Base-by-base conservation (phyloP, 345 rosid genomes). In the Carallia brachiata region DNA sequence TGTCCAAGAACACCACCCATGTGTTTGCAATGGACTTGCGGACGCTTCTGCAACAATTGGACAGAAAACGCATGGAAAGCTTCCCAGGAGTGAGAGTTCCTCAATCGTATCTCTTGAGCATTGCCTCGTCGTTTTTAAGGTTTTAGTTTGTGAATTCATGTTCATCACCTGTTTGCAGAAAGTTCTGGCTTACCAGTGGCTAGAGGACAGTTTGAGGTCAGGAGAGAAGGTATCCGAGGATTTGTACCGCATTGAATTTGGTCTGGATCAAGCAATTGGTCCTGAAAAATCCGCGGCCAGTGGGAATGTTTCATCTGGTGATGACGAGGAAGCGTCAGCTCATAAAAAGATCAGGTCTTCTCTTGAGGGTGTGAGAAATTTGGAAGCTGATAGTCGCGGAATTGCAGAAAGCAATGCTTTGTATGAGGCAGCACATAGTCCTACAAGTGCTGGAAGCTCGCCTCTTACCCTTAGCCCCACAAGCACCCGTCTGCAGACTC, bases 221-320 rank as follows among this genome's bases (percentile, higher is more conserved):
- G 97, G 98, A 61, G 77, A 85, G 53, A 95, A 82, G 79, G 92
- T 82, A 65, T 67, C 79, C 10, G 92, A 95, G 81, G 90, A 90
- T 73, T 57, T 75, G 28, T 95, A 95, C 71, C 36, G 27, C 62
- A 61, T 90, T 19, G 79, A 73, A 67, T 13, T 73, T 60, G 77
- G 78, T 61, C 62, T 80, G 2, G 92, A 74, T 73, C 83, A 69
- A 13, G 76, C 40, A 15, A 67, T 59, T 28, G 55, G 59, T n/a
- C 64, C 68, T 2, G 77, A 77, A 58, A 81, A 75, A 62, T 61
- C 60, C 63, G 78, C 12, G 13, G 50, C 23, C 16, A 66, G 58
- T 79, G 74, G 55, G 61, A 57, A 23, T 1, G 58, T 23, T 30
- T 19, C 74, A 69, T 78, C 81, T 36, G 40, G 62, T 47, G 71